Percentiles rank a stretch among this genome's conserved stretches.
phyloP scores from a whole-genome alignment of 2,329 filamentous ascomycete genomes.

The Colletotrichum musicola region DNA sequence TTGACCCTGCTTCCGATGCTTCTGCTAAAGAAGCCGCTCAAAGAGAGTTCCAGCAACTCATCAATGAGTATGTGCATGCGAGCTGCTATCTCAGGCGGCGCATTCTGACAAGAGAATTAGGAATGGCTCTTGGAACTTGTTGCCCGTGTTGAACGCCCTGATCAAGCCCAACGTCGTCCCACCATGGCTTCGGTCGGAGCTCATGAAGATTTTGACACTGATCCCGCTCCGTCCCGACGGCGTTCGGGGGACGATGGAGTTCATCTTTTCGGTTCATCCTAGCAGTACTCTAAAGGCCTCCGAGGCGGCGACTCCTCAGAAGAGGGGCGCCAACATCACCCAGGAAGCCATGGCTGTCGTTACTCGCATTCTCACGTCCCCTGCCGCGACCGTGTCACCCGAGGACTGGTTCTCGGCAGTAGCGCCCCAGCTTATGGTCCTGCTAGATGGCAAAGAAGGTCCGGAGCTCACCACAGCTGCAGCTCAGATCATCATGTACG shows the following conservation, averaged over 20 bases:
- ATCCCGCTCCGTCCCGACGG: conserved; percentile 73
- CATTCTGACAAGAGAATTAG: conserved; percentile 31
- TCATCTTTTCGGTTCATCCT: conserved; percentile 77
- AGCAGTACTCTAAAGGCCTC: conserved; percentile 57
- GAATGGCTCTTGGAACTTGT: conserved; percentile 62
- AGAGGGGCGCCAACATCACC: conserved; percentile 73
- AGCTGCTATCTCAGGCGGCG: conserved; percentile 40
- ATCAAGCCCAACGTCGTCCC: conserved; percentile 72
- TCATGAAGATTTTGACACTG: conserved; percentile 69
- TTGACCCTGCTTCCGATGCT: conserved; percentile 56
- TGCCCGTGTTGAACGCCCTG: conserved; percentile 72
- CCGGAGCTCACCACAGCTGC: conserved; percentile 70
- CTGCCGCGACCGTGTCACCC: conserved; percentile 66
- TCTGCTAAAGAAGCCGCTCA: conserved; percentile 50
- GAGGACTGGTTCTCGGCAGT: conserved; percentile 72
- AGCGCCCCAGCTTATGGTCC: conserved; percentile 69
- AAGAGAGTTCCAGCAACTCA: conserved; percentile 59
- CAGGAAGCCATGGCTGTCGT: conserved; percentile 76
- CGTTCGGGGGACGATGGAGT: conserved; percentile 77
- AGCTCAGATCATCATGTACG: conserved; percentile 74
- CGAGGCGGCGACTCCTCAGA: conserved; percentile 60
- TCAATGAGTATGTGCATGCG: conserved; percentile 57
- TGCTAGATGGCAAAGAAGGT: conserved; percentile 73
- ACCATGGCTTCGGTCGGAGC: conserved; percentile 68
- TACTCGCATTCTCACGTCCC: conserved; percentile 70